phyloP scores from a whole-genome alignment of 805 yeast genomes.

The Metschnikowia vanudenii region DNA sequence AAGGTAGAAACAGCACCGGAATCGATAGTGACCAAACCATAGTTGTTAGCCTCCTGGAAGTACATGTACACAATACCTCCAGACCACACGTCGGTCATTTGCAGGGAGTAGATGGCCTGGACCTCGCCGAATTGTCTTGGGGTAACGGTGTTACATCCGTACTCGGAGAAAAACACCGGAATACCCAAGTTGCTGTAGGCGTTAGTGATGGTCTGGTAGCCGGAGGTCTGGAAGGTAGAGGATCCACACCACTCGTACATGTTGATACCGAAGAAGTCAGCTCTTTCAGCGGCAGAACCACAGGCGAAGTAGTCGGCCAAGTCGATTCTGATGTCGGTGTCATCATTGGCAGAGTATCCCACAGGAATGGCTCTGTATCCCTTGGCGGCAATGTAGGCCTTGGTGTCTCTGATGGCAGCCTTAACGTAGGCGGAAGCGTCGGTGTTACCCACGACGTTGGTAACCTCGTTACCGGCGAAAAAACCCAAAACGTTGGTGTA shows the following conservation, averaged over 20 bases:
- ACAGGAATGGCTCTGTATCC: slow-evolving; percentile 72
- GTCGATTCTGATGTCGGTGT: slow-evolving; percentile 58
- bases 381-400: slow-evolving; percentile 57
- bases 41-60: slow-evolving; percentile 71
- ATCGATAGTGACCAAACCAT: slow-evolving; percentile 64
- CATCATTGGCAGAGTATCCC: slow-evolving; percentile 83
- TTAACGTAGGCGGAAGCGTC: slow-evolving; percentile 79
- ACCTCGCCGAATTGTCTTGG: slow-evolving; percentile 79
- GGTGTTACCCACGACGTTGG: slow-evolving; percentile 63
- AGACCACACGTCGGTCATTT: slow-evolving; percentile 84
- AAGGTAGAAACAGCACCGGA: slow-evolving; percentile 52
- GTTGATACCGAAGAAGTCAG: slow-evolving; percentile 85
- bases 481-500: slow-evolving; percentile 76
- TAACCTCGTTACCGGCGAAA: slow-evolving; percentile 85
- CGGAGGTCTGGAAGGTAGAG: slow-evolving; percentile 57
- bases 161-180: slow-evolving; percentile 79
- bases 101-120: slow-evolving; percentile 55
- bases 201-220: slow-evolving; percentile 62
- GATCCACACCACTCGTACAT: slow-evolving; percentile 88
- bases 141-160: slow-evolving; percentile 68
- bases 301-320: slow-evolving; percentile 77
- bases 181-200: slow-evolving; percentile 64
- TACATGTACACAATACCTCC: slow-evolving; percentile 90
- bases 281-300: slow-evolving; percentile 61
- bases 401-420: slow-evolving; percentile 79